Evolutionary conservation across 2,329 filamentous ascomycete species (phyloP), one percentile per base, ranked within the genome.

Genomic region (Fusarium brachygibbosum): DNA sequence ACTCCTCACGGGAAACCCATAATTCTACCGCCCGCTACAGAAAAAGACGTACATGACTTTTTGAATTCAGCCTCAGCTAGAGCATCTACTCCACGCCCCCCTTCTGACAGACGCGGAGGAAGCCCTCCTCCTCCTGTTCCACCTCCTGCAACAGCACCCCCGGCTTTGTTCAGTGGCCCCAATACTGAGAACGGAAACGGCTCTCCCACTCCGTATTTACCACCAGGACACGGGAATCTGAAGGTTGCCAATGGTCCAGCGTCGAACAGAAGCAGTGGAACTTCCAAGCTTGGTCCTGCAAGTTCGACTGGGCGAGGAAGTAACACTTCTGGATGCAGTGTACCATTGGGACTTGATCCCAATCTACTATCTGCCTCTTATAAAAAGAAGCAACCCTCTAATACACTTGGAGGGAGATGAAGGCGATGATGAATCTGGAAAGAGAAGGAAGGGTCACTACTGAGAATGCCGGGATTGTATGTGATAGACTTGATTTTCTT

Each of bases 21-120:
- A 6, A 29, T 11, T 31, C 25, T 16, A 16, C 3, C 17, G 10
- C 28, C 28, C 28, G 14, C 11, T 10, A 12, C 6, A 5, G 10
- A 4, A 2, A 9, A 29, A 11, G 10, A 44, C 7, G 6, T 5
- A 4, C 28, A 25, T 29, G 6, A 7, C 42, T 6, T 9, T 6
- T 19, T 17, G 14, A 16, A 19, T 6, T 4, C 2, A 6, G 29
- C 5, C 3, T 10, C 8, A 13, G 2, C 7, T 8, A 16, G 17
- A 31, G 13, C 19, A 3, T 25, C n/a, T 16, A n/a, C 13, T 19
- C n/a, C 7, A 2, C 3, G 42, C 4, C 5, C 5, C 12, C 10
- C 0, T 16, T 5, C 2, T 19, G 25, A 29, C 1, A 16, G 6
- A 8, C 28, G 3, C 4, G n/a, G 12, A 29, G n/a, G 16, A 31